Percentiles rank a stretch among this genome's conserved stretches.
Evolutionary conservation across 352 stramenopile genomes (phyloP).

Genomic region (Pythium rhizo-oryzae): DNA sequence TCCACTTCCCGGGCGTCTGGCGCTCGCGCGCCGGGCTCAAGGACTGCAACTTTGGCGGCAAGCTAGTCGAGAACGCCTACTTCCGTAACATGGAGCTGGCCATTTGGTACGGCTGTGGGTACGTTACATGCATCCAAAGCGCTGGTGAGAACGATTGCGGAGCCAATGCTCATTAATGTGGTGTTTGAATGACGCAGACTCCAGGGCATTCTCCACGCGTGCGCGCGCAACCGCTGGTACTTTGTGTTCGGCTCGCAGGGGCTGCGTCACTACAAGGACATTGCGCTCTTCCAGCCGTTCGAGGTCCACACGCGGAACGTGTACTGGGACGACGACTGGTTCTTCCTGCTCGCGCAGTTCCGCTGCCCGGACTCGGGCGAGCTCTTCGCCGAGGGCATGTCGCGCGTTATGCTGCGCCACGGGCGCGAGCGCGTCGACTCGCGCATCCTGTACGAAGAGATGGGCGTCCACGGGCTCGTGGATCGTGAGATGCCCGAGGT

Average conservation of each 20-base stretch:
- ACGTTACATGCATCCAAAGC: constrained; percentile 24
- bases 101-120: constrained; percentile 73
- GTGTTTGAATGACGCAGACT: constrained; percentile 18
- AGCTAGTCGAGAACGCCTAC: constrained; percentile 66
- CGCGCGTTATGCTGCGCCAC: constrained; percentile 61
- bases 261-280: constrained; percentile 63
- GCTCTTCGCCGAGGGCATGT: constrained; percentile 65
- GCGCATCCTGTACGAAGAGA: constrained; percentile 52
- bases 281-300: constrained; percentile 52
- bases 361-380: constrained; percentile 64
- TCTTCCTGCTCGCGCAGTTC: constrained; percentile 70
- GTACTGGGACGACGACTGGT: constrained; percentile 76
- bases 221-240: constrained; percentile 59
- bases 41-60: constrained; percentile 57
- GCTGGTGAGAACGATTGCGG: neutral
- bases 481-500: constrained; percentile 52
- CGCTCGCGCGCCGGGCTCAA: constrained; percentile 56
- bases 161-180: neutral
- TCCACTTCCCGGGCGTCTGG: constrained; percentile 62
- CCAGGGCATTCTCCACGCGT: constrained; percentile 61
- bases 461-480: constrained; percentile 49
- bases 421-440: constrained; percentile 54
- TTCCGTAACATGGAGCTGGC: constrained; percentile 76
- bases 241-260: constrained; percentile 75
- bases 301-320: constrained; percentile 73